A percentile compares a stretch with the other conserved stretches of the same genome.
These are phyloP conservation scores for Strobilomyces echinocephalus DNA, from an alignment of 768 basidiomycete genomes.

Conservation along the genomic window DNA sequence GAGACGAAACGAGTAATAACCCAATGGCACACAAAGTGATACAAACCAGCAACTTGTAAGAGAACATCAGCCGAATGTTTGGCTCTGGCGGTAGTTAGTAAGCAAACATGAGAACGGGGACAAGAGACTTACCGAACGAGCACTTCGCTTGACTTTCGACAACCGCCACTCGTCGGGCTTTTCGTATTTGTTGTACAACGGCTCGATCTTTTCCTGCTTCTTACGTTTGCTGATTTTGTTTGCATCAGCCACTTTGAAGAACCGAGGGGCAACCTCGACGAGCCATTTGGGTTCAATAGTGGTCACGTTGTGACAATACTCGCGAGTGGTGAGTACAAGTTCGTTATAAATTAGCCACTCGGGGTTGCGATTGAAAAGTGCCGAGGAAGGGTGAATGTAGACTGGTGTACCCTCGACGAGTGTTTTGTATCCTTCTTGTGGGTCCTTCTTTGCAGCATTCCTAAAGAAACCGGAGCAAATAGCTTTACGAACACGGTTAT, in stretches of 20 bases:
- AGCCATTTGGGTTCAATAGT: conserved; percentile 98
- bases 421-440: conserved; percentile 97
- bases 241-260: conserved; percentile 97
- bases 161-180: conserved; percentile 93
- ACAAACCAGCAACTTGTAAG: background rate
- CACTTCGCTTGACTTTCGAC: conserved; percentile 88
- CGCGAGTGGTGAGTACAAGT: conserved; percentile 91
- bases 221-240: conserved; percentile 98
- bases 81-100: conserved; percentile 49
- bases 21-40: conserved; percentile 12
- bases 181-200: conserved; percentile 92
- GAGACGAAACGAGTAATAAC: conserved; percentile 5
- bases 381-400: conserved; percentile 96
- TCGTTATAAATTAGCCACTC: conserved; percentile 98
- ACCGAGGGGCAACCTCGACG: conserved; percentile 94
- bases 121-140: conserved; percentile 59
- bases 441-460: conserved; percentile 97
- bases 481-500: conserved; percentile 87
- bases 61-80: conserved; percentile 73
- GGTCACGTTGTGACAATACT: conserved; percentile 90
- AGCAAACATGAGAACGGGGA: background rate
- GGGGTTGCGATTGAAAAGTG: conserved; percentile 93
- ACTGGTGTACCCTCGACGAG: conserved; percentile 97
- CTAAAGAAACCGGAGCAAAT: conserved; percentile 98
- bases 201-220: conserved; percentile 95